These are phyloP conservation scores for Dipteronia dyeriana DNA, from an alignment of 345 rosid species.

Conservation along the genomic window DNA sequence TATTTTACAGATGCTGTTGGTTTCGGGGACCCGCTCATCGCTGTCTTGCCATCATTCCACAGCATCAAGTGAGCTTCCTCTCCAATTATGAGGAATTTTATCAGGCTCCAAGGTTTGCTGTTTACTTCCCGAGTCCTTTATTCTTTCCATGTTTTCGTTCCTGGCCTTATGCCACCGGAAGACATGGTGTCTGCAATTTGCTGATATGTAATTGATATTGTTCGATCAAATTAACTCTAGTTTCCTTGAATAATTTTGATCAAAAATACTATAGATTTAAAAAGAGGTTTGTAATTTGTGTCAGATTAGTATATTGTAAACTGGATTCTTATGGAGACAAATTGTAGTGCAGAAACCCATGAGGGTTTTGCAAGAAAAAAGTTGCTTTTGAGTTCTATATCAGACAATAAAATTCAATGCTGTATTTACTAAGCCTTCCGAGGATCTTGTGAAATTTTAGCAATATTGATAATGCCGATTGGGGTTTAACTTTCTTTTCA, in stretches of 20 bases:
- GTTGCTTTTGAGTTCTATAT: too few relatives aligned
- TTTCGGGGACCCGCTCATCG: slow-evolving; percentile 84
- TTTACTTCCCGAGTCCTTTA: neutral
- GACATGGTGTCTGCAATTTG: neutral
- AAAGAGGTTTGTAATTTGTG: slow-evolving; percentile 3
- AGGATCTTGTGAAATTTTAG: neutral
- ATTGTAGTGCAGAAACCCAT: too few relatives aligned
- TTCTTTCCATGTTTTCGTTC: slow-evolving; percentile 11
- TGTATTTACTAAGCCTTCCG: neutral
- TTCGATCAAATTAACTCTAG: neutral
- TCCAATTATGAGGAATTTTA: neutral
- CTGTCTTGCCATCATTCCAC: slow-evolving; percentile 82
- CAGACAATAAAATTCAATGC: neutral
- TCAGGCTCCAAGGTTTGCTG: neutral
- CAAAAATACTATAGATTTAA: slow-evolving; percentile 7
- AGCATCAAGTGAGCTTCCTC: slow-evolving; percentile 41
- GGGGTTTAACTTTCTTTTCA: too few relatives aligned
- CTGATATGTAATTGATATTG: neutral
- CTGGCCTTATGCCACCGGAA: neutral
- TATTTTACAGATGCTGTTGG: slow-evolving; percentile 69
- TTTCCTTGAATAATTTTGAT: slow-evolving; percentile 12
- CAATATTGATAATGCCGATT: too few relatives aligned
- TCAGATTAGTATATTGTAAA: slow-evolving; percentile 5
- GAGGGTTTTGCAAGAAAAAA: too few relatives aligned
- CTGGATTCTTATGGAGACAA: neutral